phyloP scores from a whole-genome alignment of 2,329 filamentous ascomycete species.

The Neophaeococcomyces mojaviensis region DNA sequence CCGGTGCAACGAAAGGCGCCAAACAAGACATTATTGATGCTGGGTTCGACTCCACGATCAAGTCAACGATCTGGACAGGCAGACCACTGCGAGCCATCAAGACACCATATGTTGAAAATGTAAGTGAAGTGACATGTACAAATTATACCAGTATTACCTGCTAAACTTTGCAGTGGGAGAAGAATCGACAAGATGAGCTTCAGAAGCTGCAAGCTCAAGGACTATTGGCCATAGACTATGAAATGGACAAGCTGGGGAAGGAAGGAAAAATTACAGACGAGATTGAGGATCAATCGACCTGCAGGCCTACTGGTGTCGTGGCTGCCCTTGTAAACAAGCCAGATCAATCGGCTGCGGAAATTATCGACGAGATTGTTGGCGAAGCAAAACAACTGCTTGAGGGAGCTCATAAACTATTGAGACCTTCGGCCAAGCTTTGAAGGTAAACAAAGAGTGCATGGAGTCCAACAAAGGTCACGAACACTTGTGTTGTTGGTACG shows the following conservation, averaged over 20 bases:
- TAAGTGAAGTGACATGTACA: too few species aligned
- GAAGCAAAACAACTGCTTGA: conserved; percentile 59
- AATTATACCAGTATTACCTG: too few species aligned
- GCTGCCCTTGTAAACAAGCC: conserved; percentile 61
- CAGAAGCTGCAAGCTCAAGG: conserved; percentile 61
- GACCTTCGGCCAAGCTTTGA: conserved; percentile 1
- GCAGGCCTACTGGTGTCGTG: conserved; percentile 68
- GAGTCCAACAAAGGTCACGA: too few species aligned
- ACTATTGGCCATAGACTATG: conserved; percentile 59
- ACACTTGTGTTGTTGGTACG: too few species aligned
- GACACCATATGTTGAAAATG: conserved; percentile 63
- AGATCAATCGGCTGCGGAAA: conserved; percentile 60
- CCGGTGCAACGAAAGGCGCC: conserved; percentile 36
- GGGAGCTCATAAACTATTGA: conserved; percentile 12
- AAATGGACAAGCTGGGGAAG: conserved; percentile 18
- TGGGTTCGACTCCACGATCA: conserved; percentile 62
- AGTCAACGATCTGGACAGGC: conserved; percentile 70
- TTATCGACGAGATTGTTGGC: conserved; percentile 73
- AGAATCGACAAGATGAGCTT: conserved; percentile 55
- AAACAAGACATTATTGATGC: conserved; percentile 54
- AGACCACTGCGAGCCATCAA: conserved; percentile 64
- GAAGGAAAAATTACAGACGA: conserved; percentile 43
- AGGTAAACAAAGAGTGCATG: too few species aligned
- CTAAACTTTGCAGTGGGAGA: too few species aligned
- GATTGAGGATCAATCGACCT: conserved; percentile 44